Conservation (phyloP, 2,329 filamentous ascomycete species). For the Botrytis galanthina region DNA sequence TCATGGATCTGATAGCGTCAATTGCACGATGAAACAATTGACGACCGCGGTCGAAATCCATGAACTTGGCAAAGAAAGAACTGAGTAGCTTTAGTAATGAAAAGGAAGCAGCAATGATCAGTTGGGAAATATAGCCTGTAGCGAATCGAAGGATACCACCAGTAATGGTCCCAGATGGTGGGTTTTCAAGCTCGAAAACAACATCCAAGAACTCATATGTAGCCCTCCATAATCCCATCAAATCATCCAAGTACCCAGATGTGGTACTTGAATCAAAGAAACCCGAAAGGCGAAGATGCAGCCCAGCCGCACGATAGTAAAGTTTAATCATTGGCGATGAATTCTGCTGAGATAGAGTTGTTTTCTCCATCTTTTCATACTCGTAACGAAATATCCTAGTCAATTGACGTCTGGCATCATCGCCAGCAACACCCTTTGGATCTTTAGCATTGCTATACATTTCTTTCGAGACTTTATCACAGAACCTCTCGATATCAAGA, state of each 20-base stretch:
- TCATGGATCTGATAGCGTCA: slow-evolving; percentile 66
- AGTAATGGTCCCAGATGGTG: slow-evolving; percentile 44
- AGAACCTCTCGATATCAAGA: slow-evolving; percentile 70
- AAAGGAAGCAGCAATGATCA: slow-evolving; percentile 79
- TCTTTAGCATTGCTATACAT: slow-evolving; percentile 78
- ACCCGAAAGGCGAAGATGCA: slow-evolving; percentile 74
- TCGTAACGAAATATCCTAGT: slow-evolving; percentile 66
- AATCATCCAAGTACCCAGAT: slow-evolving; percentile 68
- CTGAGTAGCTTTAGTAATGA: slow-evolving; percentile 75
- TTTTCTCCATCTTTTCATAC: slow-evolving; percentile 60
- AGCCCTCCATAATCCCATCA: slow-evolving; percentile 73
- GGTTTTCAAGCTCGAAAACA: slow-evolving; percentile 53
- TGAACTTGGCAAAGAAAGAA: slow-evolving; percentile 71
- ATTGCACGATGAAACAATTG: slow-evolving; percentile 71
- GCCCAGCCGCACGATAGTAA: slow-evolving; percentile 68
- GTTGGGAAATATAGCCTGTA: slow-evolving; percentile 78
- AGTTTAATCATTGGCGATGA: slow-evolving; percentile 60
- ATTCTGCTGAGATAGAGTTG: slow-evolving; percentile 54
- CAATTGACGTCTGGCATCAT: slow-evolving; percentile 64
- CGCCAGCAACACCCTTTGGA: slow-evolving; percentile 65
- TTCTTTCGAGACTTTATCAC: slow-evolving; percentile 74
- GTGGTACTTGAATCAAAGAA: slow-evolving; percentile 78
- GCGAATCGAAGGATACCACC: slow-evolving; percentile 59
- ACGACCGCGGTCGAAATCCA: slow-evolving; percentile 66
- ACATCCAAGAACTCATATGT: slow-evolving; percentile 66